Conservation (phyloP, 768 basidiomycete genomes). For the Rhodotorula taiwanensis region DNA sequence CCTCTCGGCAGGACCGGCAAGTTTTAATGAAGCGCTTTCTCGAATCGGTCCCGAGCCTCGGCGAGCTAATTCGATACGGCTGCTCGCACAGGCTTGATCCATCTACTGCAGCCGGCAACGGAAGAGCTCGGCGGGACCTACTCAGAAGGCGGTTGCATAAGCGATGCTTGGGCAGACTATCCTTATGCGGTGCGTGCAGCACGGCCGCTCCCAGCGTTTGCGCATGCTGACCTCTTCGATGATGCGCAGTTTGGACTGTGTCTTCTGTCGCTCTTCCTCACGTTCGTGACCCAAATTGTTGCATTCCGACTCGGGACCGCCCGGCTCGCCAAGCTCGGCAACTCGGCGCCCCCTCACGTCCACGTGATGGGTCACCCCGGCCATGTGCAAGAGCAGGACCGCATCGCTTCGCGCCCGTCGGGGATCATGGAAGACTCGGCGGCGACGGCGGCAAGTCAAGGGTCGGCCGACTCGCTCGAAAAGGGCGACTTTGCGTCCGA, state of each 20-base stretch:
- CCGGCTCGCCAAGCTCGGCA: conserved; percentile 35
- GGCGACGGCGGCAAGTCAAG: conserved; percentile 4
- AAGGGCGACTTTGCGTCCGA: neutral
- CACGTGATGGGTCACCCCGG: conserved; percentile 21
- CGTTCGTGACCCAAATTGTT: conserved; percentile 39
- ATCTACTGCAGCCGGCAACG: conserved; percentile 38
- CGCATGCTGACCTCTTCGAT: neutral
- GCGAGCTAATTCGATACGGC: conserved; percentile 11
- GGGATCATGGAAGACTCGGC: conserved; percentile 4
- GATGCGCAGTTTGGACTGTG: conserved; percentile 37
- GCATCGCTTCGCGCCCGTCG: conserved; percentile 2
- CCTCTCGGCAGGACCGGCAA: too few species aligned
- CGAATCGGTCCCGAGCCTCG: too few species aligned
- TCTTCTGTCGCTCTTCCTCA: conserved; percentile 38
- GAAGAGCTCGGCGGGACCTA: conserved; percentile 28
- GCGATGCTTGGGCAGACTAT: conserved; percentile 41
- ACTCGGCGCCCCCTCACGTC: conserved; percentile 15
- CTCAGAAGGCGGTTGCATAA: conserved; percentile 39
- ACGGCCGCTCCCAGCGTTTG: neutral
- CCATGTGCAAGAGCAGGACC: conserved; percentile 8
- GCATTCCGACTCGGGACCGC: conserved; percentile 38
- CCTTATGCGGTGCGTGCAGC: conserved; percentile 34
- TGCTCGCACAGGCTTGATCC: conserved; percentile 40
- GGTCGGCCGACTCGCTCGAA: neutral
- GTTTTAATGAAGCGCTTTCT: too few species aligned